phyloP scores from a whole-genome alignment of 768 basidiomycete species.

The Pulveroboletus frians region DNA sequence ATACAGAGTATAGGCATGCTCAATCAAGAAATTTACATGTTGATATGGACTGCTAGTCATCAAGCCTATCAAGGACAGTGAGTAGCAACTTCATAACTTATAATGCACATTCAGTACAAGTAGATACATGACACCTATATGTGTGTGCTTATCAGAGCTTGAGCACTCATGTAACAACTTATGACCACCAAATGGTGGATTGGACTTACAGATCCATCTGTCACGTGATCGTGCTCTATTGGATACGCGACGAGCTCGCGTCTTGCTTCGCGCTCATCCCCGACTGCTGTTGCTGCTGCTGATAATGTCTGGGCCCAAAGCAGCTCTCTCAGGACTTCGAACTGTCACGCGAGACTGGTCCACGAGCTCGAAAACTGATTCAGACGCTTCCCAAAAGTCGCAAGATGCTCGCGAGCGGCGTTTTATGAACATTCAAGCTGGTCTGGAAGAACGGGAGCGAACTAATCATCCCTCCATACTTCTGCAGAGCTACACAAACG shows the following conservation, averaged over 20 bases:
- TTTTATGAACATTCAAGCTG: slow-evolving; percentile 55
- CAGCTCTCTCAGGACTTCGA: slow-evolving; percentile 53
- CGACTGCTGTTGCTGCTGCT: neutral
- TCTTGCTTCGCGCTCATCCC: neutral
- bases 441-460: slow-evolving; percentile 40
- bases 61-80: no score
- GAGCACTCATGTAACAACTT: no score
- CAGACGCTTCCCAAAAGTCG: slow-evolving; percentile 18
- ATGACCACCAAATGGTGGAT: no score
- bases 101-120: no score
- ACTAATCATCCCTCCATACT: slow-evolving; percentile 14
- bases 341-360: slow-evolving; percentile 64
- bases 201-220: no score
- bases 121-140: no score
- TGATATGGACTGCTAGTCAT: no score
- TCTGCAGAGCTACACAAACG: slow-evolving; percentile 10
- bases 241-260: neutral
- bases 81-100: no score
- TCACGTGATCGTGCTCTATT: slow-evolving; percentile 22
- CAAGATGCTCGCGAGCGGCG: slow-evolving; percentile 34
- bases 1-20: no score
- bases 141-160: no score
- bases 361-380: slow-evolving; percentile 33
- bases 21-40: no score
- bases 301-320: slow-evolving; percentile 31